Evolutionary conservation across 2,329 filamentous ascomycete species (phyloP), one percentile per base, ranked within the genome.

Genomic region (Xylaria sp.): DNA sequence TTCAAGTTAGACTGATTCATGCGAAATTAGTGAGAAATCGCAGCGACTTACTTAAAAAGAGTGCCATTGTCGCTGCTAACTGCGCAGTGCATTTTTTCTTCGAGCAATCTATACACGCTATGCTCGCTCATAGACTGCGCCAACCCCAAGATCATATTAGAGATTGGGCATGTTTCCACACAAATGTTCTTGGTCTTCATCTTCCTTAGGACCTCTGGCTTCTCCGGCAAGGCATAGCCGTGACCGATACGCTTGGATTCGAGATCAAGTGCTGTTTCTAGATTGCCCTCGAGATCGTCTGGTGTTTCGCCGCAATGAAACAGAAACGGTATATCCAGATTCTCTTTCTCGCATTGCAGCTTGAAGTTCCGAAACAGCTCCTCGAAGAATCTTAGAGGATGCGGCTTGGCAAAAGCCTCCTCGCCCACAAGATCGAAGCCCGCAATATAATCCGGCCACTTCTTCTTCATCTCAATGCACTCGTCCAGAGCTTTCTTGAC

Each of bases 281-380:
- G 81, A 76, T 94, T 94, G 20, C 86, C 89, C 71, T 93, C 89
- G 1, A 86, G 85, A 5, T 89, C 86, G 28, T 92, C 89, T 4
- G 92, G 83, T 0, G 91, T 92, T 81, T 94, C 92, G 28, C 91
- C 92, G 72, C 91, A 93, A 80, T 94, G 91, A 75, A 94, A 92
- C 48, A 94, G 82, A 75, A 93, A 92, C 0, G 91, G 91, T 2
- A 94, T 91, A 0, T 89, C 83, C 3, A 91, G 64, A 2, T 70
- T 51, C 18, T 83, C 76, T 3, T 73, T 66, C 41, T 80, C 73
- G 75, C 87, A 89, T 8, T 82, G 82, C 28, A 80, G 74, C 57
- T 81, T 76, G 72, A 89, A 88, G 1, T 81, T 80, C 4, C 84
- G 74, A 23, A 89, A 84, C 63, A 88, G 82, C 0, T 78, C 75